phyloP scores from a whole-genome alignment of 495 filamentous ascomycete genomes.

The Pseudotulostoma volvatum region DNA sequence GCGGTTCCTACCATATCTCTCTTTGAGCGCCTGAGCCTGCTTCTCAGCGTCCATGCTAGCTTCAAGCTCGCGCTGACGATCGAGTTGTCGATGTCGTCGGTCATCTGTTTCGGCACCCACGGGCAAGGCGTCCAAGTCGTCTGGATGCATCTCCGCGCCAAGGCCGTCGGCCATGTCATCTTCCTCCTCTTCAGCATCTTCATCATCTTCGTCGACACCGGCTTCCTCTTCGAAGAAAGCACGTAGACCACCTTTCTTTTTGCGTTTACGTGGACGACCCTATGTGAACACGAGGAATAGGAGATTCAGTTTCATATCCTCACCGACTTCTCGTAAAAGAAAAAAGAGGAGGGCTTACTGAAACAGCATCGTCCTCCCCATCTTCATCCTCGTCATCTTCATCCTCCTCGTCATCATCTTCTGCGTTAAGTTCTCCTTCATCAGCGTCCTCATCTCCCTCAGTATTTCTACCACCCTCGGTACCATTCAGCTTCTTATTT shows the following conservation, averaged over 20 bases:
- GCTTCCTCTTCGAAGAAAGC: constrained; percentile 92
- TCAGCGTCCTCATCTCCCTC: constrained; percentile 27
- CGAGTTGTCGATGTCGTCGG: constrained; percentile 82
- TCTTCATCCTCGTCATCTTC: constrained; percentile 33
- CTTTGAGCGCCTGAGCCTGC: constrained; percentile 67
- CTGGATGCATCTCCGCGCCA: constrained; percentile 76
- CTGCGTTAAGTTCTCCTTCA: constrained; percentile 28
- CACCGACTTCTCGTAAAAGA: constrained; percentile 5
- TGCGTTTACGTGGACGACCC: constrained; percentile 65
- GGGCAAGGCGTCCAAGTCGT: constrained; percentile 70
- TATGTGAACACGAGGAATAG: constrained; percentile 20
- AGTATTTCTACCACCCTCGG: constrained; percentile 32
- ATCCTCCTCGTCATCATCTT: constrained; percentile 10
- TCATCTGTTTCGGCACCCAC: constrained; percentile 72
- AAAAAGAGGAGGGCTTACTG: constrained; percentile 20
- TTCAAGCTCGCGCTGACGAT: constrained; percentile 73
- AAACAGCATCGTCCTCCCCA: constrained; percentile 38
- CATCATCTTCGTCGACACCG: constrained; percentile 91
- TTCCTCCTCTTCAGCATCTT: constrained; percentile 79
- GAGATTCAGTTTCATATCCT: constrained; percentile 3
- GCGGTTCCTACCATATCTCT: constrained; percentile 60
- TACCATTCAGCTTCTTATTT: constrained; percentile 16
- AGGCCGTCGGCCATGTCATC: constrained; percentile 63
- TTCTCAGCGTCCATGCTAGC: constrained; percentile 83
- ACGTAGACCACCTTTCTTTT: constrained; percentile 47